phyloP scores from a whole-genome alignment of 768 basidiomycete species.

The Asterophora parasitica region DNA sequence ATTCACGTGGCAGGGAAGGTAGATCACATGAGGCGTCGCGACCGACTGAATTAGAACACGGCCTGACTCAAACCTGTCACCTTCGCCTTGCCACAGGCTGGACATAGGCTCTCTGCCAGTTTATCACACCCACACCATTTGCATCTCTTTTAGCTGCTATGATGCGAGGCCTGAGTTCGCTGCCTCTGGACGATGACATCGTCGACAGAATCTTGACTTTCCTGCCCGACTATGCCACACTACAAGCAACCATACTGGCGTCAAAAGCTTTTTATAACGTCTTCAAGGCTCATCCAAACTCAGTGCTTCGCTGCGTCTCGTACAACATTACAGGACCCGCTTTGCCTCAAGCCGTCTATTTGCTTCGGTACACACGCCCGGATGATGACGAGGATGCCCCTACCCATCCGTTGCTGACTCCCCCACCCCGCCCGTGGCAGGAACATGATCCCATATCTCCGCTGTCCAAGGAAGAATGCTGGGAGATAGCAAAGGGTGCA shows the following conservation, averaged over 20 bases:
- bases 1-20: slow-evolving; percentile 1
- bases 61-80: neutral
- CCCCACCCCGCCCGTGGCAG: slow-evolving; percentile 4
- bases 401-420: neutral
- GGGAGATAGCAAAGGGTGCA: slow-evolving; percentile 21
- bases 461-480: slow-evolving; percentile 19
- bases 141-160: neutral
- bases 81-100: no score
- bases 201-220: slow-evolving; percentile 24
- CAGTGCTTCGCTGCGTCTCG: slow-evolving; percentile 26
- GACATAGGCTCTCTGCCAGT: no score
- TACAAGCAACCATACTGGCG: slow-evolving; percentile 22
- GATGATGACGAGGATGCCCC: slow-evolving; percentile 1
- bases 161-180: slow-evolving; percentile 14
- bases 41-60: slow-evolving; percentile 6
- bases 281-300: slow-evolving; percentile 25
- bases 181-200: slow-evolving; percentile 27
- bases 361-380: slow-evolving; percentile 16
- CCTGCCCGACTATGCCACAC: slow-evolving; percentile 24
- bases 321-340: slow-evolving; percentile 25
- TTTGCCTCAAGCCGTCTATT: slow-evolving; percentile 25
- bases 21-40: slow-evolving; percentile 14
- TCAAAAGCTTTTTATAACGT: slow-evolving; percentile 26
- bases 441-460: slow-evolving; percentile 14
- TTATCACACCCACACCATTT: neutral